Evolutionary conservation across 2,329 filamentous ascomycete species (phyloP), one percentile per base, ranked within the genome.

Genomic region (Trichoderma citrinoviride): DNA sequence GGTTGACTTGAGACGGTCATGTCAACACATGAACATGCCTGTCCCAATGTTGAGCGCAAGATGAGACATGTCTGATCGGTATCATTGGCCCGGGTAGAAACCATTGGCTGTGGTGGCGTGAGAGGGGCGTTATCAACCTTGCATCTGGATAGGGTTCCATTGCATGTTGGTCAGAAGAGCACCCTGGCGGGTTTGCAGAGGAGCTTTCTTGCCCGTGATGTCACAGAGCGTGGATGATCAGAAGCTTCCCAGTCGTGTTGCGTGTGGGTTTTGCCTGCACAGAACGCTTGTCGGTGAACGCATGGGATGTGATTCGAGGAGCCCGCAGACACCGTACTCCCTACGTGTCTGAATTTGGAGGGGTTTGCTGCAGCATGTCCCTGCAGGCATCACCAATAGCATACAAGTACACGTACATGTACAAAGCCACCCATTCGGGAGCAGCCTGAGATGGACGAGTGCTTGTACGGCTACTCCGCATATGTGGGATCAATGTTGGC

Each of bases 361-460:
- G 17, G 49, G 47, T 23, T 37, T 37, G 17, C 25, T 53, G 47
- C 58, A 53, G 58, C 58, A 54, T 46, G 40, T 52, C n/a, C 57
- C 47, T 52, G 57, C 57, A 52, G 10, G 37, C 56, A 61, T 44
- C 47, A 52, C 57, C 57, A 61, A 61, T 61, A 33, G 47, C n/a
- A 29, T 50, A 33, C 57, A 52, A 21, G 33, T 37, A 37, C 33
- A 40, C 23, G 21, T 50, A 43, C 57, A 43, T 27, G 33, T 25
- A 52, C 47, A 37, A 61, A 43, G 44, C 37, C 46, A 23, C 46
- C 57, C n/a, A n/a, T 46, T 29, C 46, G 12, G 27, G 46, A 44
- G 33, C 33, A 37, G 5, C 10, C 41, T 37, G 57, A 41, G n/a
- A 25, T 43, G 57, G 37, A 61, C 57, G 47, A 23, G 47, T 61